Evolutionary conservation across 768 basidiomycete genomes (phyloP), one percentile per base, ranked within the genome.

Genomic region (Suillus decipiens): DNA sequence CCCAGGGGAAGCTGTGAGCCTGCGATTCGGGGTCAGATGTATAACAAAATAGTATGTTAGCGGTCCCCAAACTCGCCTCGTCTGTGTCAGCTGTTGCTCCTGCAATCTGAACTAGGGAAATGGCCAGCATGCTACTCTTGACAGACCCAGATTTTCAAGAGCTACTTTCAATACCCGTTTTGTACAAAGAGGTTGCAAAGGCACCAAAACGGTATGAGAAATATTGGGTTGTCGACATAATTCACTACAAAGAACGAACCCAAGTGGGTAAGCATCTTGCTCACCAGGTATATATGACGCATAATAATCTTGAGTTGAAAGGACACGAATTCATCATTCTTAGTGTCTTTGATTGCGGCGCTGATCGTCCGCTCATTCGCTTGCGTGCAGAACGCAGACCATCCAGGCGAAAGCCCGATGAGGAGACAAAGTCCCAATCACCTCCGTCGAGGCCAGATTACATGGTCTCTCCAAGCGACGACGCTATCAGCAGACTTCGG

Each of bases 301-400:
- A 22, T 9, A 12, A 45, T 11, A 22, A 22, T 9, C 42, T 43
- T 43, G 42, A 43, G 19, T 50, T 47, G 48, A 61, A 50, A 61
- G 60, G 60, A 50, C 60, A 61, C 48, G 60, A 61, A 61, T 61
- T 61, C 60, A 19, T 61, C 37, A 61, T 61, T 39, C 19, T 61
- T 39, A 19, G 37, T 34, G 24, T 61, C 37, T 61, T 61, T 17
- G 50, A 61, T 41, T 47, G 47, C 34, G 48, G 50, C 19, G 36
- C n/a, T 5, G 22, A 22, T 11, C 43, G 43, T 17, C 34, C 36
- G 19, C 34, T 47, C 34, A 24, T 50, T 53, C 48, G 36, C 43
- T 53, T 61, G 34, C 50, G 50, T 19, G 48, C 48, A 22, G 60
- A 61, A 50, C 60, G 60, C 37, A 61, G 60, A 14, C 61, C 61